Evolutionary conservation across 495 filamentous ascomycete species (phyloP).

Genomic region (Aspergillus cavernicola): DNA sequence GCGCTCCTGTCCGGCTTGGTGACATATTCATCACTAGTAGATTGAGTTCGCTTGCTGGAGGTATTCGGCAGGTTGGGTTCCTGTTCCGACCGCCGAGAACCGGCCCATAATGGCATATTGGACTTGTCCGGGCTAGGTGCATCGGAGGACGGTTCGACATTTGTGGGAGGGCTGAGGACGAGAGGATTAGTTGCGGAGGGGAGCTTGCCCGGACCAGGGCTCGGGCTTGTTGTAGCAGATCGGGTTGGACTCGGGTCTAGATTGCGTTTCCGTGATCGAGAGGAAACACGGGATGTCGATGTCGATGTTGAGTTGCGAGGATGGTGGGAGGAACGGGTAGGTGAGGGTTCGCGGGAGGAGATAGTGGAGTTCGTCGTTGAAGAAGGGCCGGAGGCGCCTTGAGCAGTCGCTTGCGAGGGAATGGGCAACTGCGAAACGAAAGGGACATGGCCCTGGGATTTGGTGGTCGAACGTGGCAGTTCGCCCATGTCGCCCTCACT

Average conservation of each 20-base stretch:
- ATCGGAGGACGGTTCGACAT: conserved; percentile 53
- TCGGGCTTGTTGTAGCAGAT: conserved; percentile 42
- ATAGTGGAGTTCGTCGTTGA: conserved; percentile 42
- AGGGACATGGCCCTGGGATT: conserved; percentile 27
- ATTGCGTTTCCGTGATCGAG: conserved; percentile 64
- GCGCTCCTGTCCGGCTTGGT: conserved; percentile 33
- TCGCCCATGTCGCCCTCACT: conserved; percentile 33
- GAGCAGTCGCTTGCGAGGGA: conserved; percentile 30
- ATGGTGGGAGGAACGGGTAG: conserved; percentile 37
- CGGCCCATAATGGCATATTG: conserved; percentile 61
- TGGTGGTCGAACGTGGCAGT: conserved; percentile 27
- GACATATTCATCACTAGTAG: conserved; percentile 28
- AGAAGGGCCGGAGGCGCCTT: conserved; percentile 29
- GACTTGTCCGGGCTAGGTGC: conserved; percentile 60
- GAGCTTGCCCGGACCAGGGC: conserved; percentile 36
- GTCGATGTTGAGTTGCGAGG: conserved; percentile 30
- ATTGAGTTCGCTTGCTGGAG: conserved; percentile 38
- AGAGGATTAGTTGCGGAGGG: conserved; percentile 58
- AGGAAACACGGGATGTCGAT: conserved; percentile 29
- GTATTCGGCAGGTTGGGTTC: conserved; percentile 39
- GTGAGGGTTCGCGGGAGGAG: conserved; percentile 50
- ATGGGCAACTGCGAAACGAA: conserved; percentile 37
- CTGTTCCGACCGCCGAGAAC: conserved; percentile 34
- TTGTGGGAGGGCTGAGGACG: conserved; percentile 49
- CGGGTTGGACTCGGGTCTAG: conserved; percentile 67